Base-by-base conservation (phyloP, 805 yeast genomes). In the Yamadazyma kitorensis region DNA sequence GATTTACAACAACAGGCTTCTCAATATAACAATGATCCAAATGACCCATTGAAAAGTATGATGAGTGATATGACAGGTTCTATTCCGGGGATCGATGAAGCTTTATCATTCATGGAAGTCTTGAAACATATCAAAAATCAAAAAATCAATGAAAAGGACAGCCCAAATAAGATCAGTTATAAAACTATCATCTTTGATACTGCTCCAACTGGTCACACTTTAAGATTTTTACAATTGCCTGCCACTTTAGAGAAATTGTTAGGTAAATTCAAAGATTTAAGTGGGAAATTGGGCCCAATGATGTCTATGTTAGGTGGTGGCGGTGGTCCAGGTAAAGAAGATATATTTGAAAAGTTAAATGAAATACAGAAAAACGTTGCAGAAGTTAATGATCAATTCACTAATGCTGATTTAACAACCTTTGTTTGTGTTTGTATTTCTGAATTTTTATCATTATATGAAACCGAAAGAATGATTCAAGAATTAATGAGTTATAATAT, bases 131-230 rank as follows among this genome's bases (percentile, higher is more conserved):
- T 93, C 61, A 89, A 88, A 63, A 79, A 76, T 46, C 93, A 85
- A 64, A 54, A 54, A 33, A 43, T 41, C 11, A 41, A 39, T 19
- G 21, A 27, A 12, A 39, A 36, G 10, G 55, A 45, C 18, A 56
- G 44, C 10, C 36, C 42, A 9, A 51, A 45, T 17, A 59, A 55
- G 15, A 44, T 55, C 29, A 41, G 57, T 19, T 93, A 84, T 57
- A 87, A 85, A 48, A 87, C 95, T 6, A 89, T 93, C 45, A 87
- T 93, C 47, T 93, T 93, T 54, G 99, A 93, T 61, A 93, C 99
- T n/a, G 98, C 99, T 0, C 99, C 99, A 49, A 93, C 99, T 0
- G 99, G 99, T 23, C 99, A 93, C 63, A 93, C 98, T 2, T 70
- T 93, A 50, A 78, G 99, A 53, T 93, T 93, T 61, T 72, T 93